Conservation (phyloP, 225 moss, liverwort and hornwort genomes). For the Marchantia paleacea region DNA sequence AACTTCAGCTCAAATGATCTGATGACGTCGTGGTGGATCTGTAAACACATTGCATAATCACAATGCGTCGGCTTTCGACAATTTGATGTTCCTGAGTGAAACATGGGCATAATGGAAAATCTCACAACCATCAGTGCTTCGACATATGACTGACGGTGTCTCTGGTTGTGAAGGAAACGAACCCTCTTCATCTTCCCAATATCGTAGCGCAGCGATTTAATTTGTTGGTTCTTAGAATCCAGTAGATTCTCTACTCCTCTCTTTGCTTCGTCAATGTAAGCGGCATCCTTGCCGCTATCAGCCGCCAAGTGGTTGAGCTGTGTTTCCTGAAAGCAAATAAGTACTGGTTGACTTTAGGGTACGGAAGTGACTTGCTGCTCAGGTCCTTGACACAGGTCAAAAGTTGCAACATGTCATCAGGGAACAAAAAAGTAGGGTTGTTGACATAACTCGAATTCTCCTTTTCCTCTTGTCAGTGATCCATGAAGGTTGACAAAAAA, state of each 20-base stretch:
- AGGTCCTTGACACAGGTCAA: too few species aligned
- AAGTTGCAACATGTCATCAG: background rate
- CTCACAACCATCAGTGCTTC: background rate
- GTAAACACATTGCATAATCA: background rate
- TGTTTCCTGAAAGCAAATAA: slow-evolving; percentile 47
- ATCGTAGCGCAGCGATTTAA: slow-evolving; percentile 74
- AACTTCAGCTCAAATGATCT: slow-evolving; percentile 81
- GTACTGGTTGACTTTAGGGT: background rate
- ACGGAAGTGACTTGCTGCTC: background rate
- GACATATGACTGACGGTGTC: background rate
- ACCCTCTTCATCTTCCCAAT: slow-evolving; percentile 85
- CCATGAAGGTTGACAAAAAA: too few species aligned
- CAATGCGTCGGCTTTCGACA: background rate
- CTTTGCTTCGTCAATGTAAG: slow-evolving; percentile 29
- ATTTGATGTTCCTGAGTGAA: background rate
- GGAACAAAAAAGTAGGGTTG: too few species aligned
- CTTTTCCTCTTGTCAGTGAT: too few species aligned
- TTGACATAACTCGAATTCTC: too few species aligned
- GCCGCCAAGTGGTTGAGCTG: slow-evolving; percentile 63
- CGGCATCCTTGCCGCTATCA: slow-evolving; percentile 32
- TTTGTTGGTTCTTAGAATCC: slow-evolving; percentile 67
- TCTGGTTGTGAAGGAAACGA: background rate
- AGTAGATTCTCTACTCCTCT: slow-evolving; percentile 44
- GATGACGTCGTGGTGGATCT: slow-evolving; percentile 76
- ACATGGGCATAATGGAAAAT: background rate